phyloP scores from a whole-genome alignment of 1,284 basidiomycete species.

The Thecaphora thlaspeos region DNA sequence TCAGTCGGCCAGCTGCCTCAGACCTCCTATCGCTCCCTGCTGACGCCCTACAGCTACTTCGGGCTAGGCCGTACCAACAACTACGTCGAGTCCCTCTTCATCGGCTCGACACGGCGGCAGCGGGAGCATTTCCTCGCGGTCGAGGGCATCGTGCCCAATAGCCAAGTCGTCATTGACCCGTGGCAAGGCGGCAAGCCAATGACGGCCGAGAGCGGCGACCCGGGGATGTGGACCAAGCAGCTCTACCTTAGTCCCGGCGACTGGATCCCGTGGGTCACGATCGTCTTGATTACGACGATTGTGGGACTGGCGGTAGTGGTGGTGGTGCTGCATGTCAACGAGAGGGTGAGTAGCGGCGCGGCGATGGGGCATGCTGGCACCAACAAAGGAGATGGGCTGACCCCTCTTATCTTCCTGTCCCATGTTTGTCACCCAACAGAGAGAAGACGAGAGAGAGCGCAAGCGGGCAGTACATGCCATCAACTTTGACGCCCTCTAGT shows the following conservation, averaged over 20 bases:
- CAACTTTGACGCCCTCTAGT: constrained; percentile 86
- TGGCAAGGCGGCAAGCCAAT: constrained; percentile 62
- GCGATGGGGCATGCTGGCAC: too few relatives aligned
- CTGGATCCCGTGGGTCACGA: constrained; percentile 95
- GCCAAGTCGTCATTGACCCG: constrained; percentile 90
- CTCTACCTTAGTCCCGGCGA: constrained; percentile 89
- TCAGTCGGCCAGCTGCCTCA: constrained; percentile 84
- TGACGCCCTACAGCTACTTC: constrained; percentile 90
- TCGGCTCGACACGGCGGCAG: constrained; percentile 60
- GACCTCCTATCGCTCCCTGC: constrained; percentile 82
- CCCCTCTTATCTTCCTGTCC: neutral
- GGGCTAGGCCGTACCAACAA: constrained; percentile 99
- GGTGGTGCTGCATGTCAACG: constrained; percentile 81
- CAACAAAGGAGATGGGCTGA: too few relatives aligned
- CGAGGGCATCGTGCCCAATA: constrained; percentile 96
- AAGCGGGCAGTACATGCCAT: constrained; percentile 85
- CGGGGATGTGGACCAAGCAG: constrained; percentile 75
- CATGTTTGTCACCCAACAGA: constrained; percentile 60
- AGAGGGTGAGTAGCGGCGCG: constrained; percentile 70
- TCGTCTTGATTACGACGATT: constrained; percentile 76
- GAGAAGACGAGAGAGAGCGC: constrained; percentile 87
- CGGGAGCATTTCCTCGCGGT: constrained; percentile 77
- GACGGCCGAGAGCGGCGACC: constrained; percentile 13
- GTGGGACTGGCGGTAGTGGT: constrained; percentile 77
- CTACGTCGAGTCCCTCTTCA: constrained; percentile 75